Evolutionary conservation across 2,329 filamentous ascomycete genomes (phyloP).

Genomic region (Fusarium ambrosium): DNA sequence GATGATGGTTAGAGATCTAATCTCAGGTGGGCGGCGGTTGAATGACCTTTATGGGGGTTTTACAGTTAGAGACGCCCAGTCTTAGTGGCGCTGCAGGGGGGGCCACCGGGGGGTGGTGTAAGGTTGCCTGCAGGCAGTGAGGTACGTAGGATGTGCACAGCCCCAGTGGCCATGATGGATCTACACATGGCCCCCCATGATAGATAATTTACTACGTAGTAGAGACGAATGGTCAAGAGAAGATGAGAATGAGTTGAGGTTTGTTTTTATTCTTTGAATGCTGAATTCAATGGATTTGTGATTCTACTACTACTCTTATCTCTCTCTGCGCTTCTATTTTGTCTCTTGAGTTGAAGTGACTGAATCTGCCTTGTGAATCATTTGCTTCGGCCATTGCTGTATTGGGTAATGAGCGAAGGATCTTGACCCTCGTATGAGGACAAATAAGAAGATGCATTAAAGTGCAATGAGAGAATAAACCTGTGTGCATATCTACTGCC

Average conservation of each 20-base stretch:
- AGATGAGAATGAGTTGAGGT: background rate
- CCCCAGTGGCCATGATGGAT: background rate
- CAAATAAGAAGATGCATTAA: background rate
- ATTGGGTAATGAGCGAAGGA: constrained; percentile 13
- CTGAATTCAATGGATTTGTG: background rate
- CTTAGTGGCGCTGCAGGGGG: constrained; percentile 4
- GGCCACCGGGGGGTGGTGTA: background rate
- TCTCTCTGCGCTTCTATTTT: background rate
- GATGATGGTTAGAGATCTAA: constrained; percentile 22
- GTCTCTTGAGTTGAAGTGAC: background rate
- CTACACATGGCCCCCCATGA: background rate
- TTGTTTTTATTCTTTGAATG: background rate
- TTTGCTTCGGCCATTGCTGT: constrained; percentile 7
- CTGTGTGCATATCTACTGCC: no score
- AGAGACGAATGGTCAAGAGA: background rate
- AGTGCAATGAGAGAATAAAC: no score
- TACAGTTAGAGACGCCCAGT: background rate
- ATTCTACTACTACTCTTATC: background rate
- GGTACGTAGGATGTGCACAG: background rate
- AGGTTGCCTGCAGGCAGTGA: background rate
- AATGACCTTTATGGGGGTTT: background rate
- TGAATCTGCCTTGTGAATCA: background rate
- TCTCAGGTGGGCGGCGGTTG: background rate
- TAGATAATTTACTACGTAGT: no score
- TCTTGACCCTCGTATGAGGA: background rate